Evolutionary conservation across 148 eudicot genomes (phyloP).

Genomic region (Polygonum aviculare): DNA sequence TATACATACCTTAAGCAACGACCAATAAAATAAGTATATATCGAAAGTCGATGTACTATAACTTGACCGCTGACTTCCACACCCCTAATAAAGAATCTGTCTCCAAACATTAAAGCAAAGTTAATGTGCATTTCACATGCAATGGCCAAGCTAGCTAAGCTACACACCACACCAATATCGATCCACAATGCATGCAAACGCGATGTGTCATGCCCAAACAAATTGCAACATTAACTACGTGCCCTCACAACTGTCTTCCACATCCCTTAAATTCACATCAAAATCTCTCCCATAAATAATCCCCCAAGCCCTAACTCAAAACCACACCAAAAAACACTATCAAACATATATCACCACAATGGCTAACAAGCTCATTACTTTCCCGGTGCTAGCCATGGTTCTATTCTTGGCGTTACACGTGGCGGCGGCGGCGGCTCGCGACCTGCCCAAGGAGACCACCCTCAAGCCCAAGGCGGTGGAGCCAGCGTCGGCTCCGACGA

Average conservation of each 20-base stretch:
- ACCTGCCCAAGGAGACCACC: neutral
- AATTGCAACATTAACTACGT: neutral
- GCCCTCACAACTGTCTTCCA: neutral
- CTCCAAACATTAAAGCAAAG: neutral
- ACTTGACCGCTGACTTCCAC: neutral
- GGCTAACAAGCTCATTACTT: neutral
- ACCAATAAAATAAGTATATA: neutral
- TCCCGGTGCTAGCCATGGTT: neutral
- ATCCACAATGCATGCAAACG: constrained; percentile 1
- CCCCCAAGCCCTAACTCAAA: neutral
- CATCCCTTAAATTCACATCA: neutral
- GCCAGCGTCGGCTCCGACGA: neutral
- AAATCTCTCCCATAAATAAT: neutral
- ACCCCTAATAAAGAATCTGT: neutral
- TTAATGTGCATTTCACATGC: neutral
- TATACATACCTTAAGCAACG: too few species aligned
- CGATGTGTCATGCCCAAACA: neutral
- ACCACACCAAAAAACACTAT: neutral
- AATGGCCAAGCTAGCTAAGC: constrained; percentile 8
- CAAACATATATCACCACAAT: neutral
- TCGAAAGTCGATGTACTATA: neutral
- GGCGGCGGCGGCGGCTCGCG: neutral
- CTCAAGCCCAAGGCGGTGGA: neutral
- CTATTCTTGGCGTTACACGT: neutral
- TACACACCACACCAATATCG: neutral